Evolutionary conservation across 1,284 basidiomycete genomes (phyloP).

Genomic region (Peniophora sp.): DNA sequence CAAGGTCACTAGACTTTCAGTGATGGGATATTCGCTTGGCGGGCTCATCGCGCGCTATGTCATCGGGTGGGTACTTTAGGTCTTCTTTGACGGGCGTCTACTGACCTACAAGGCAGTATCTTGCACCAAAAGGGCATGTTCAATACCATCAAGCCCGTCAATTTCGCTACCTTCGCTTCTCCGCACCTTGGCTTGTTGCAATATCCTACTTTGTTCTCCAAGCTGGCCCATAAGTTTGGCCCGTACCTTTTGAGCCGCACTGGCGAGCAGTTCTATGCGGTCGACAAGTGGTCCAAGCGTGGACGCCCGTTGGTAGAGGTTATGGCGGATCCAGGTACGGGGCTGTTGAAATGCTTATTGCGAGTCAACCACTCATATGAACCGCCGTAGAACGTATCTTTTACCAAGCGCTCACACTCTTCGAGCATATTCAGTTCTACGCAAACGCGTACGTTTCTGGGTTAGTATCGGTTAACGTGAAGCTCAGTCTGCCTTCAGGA

Average conservation of each 20-base stretch:
- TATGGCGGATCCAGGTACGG: constrained; percentile 78
- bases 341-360: background rate
- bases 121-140: constrained; percentile 68
- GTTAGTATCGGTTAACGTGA: background rate
- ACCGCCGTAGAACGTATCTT: constrained; percentile 61
- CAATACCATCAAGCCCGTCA: constrained; percentile 55
- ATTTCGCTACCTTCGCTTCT: constrained; percentile 80
- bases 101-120: constrained; percentile 30
- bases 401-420: constrained; percentile 64
- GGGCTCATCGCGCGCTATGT: constrained; percentile 76
- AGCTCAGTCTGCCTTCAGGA: constrained; percentile 7
- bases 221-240: constrained; percentile 52
- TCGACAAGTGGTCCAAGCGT: constrained; percentile 66
- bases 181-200: constrained; percentile 68
- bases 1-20: constrained; percentile 58
- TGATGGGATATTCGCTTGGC: constrained; percentile 77
- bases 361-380: background rate
- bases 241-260: constrained; percentile 75
- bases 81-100: background rate
- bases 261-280: constrained; percentile 44
- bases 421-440: constrained; percentile 71
- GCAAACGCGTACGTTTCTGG: constrained; percentile 64
- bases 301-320: constrained; percentile 72
- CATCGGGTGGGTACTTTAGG: constrained; percentile 43
- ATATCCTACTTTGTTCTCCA: constrained; percentile 56